Evolutionary conservation across 2,329 filamentous ascomycete genomes (phyloP), one percentile per base, ranked within the genome.

Genomic region (Zarea fungicola): DNA sequence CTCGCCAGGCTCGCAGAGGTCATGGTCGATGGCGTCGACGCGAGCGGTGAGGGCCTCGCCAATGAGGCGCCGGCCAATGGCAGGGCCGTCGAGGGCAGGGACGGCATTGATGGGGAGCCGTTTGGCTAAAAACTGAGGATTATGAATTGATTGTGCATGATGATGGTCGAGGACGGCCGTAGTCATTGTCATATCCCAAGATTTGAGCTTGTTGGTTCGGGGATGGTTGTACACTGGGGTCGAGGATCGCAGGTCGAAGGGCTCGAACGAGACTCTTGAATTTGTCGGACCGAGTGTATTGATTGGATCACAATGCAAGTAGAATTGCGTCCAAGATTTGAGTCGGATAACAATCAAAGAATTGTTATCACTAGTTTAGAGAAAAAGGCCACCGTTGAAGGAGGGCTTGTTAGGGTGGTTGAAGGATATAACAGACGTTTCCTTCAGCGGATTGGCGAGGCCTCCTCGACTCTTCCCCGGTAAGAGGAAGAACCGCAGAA

Each of bases 391-490:
- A 69, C 85, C 75, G 16, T 22, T 10, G 29, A n/a, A 48, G 21
- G 22, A 48, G 35, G 43, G 44, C 34, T 48, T 36, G 50, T 90
- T 97, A 97, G 70, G 93, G 93, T 73, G 93, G 93, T 82, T 89
- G 88, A 79, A 93, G 96, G 74, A 84, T 86, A 77, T 91, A 95
- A 75, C 85, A 87, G 78, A 89, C 87, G 80, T 89, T 86, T 84
- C 85, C 89, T 80, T 87, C 80, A 79, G 78, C 85, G 80, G 85
- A 84, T 83, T 87, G 88, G 85, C 89, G 87, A 89, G 88, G 89
- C 86, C 89, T 92, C 86, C 87, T 89, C 87, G 90, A 96, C 89
- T 93, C 93, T 95, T 92, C 93, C 93, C 91, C 92, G 73, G 76
- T 77, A 77, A 93, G 92, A 96, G 91, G 92, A 97, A 97, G 92